A percentile compares a stretch with the other conserved stretches of the same genome.
Conservation (phyloP, 768 basidiomycete species). For the Gymnopilus dilepis region DNA sequence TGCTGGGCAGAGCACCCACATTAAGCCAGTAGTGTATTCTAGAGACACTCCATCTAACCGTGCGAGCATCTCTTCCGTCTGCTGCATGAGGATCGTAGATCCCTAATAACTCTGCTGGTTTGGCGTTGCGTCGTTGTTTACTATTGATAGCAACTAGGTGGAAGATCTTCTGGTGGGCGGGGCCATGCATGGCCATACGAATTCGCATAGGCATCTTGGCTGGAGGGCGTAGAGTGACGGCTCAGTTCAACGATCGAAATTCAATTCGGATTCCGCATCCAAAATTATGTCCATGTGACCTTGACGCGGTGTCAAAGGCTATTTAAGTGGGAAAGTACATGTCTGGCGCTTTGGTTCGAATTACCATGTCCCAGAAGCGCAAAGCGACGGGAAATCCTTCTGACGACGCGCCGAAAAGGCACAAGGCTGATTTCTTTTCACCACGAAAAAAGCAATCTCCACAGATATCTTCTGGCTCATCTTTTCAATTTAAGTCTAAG, state of each 20-base stretch:
- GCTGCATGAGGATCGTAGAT: constrained; percentile 76
- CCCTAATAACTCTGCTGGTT: constrained; percentile 87
- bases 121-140: constrained; percentile 74
- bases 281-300: constrained; percentile 27
- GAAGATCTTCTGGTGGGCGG: constrained; percentile 74
- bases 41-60: constrained; percentile 88
- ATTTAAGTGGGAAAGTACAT: neutral
- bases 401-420: constrained; percentile 8
- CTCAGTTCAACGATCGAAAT: neutral
- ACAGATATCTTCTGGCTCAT: neutral
- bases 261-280: neutral
- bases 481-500: constrained; percentile 11
- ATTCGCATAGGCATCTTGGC: constrained; percentile 80
- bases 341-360: neutral
- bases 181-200: constrained; percentile 84
- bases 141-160: constrained; percentile 86
- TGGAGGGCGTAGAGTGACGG: constrained; percentile 7
- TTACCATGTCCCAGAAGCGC: constrained; percentile 13
- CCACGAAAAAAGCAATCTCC: neutral
- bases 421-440: constrained; percentile 12
- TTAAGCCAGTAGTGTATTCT: constrained; percentile 90
- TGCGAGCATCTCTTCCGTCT: constrained; percentile 62
- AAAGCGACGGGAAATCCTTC: neutral
- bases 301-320: neutral
- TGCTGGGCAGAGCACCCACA: constrained; percentile 83